Conservation (phyloP, 148 eudicot species). For the Selenicereus undatus region DNA sequence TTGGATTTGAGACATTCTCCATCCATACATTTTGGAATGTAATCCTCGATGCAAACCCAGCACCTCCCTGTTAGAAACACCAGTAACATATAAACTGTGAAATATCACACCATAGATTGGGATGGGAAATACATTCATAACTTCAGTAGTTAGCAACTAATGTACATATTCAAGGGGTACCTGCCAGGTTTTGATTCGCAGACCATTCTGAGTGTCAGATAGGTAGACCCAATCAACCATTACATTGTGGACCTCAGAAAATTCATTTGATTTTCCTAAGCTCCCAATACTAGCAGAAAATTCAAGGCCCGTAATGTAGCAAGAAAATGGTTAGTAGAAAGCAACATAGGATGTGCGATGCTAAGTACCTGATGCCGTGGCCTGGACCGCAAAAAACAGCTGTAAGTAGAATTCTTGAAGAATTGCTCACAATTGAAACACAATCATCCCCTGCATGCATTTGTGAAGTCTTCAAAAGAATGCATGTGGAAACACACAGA, state of each 20-base stretch:
- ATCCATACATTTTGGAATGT: conserved; percentile 58
- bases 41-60: conserved; percentile 61
- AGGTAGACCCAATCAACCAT: conserved; percentile 52
- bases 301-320: not conserved
- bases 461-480: not conserved
- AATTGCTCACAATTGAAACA: conserved; percentile 75
- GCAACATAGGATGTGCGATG: not conserved
- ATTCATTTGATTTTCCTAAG: conserved; percentile 62
- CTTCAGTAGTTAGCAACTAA: not conserved
- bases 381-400: conserved; percentile 75
- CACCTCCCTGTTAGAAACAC: conserved; percentile 61
- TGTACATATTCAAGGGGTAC: conserved; percentile 28
- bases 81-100: not conserved
- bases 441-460: conserved; percentile 80
- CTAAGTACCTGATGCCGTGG: conserved; percentile 85
- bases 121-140: not conserved
- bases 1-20: conserved; percentile 87
- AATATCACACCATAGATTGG: not conserved
- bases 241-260: conserved; percentile 52
- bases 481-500: not conserved
- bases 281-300: conserved; percentile 65
- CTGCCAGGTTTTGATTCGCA: conserved; percentile 98
- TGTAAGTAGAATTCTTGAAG: conserved; percentile 50
- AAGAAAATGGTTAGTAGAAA: not conserved
- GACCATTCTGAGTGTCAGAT: conserved; percentile 74